Conservation (phyloP, 371 early-diverging fungal genomes). For the Coemansia sp. region DNA sequence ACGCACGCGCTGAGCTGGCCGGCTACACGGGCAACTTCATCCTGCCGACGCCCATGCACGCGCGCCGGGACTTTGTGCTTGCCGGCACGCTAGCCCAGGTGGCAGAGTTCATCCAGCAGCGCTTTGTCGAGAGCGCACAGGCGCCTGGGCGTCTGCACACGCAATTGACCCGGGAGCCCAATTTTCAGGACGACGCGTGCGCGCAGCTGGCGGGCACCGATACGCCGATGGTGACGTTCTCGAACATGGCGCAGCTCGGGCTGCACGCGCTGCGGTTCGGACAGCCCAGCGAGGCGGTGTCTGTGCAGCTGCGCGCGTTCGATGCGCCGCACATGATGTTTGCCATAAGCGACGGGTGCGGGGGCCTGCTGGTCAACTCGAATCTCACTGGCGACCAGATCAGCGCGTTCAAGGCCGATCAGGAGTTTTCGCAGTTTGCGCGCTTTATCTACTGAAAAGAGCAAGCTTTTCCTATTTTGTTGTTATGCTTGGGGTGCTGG, state of each 20-base stretch:
- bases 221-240: conserved; percentile 18
- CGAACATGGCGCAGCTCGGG: conserved; percentile 18
- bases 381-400: too few relatives aligned
- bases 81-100: neutral
- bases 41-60: conserved; percentile 10
- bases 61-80: conserved; percentile 3
- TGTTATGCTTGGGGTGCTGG: too few relatives aligned
- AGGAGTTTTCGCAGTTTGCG: too few relatives aligned
- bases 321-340: conserved; percentile 22
- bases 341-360: conserved; percentile 15
- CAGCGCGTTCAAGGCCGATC: too few relatives aligned
- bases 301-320: conserved; percentile 19
- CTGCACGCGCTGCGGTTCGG: conserved; percentile 5
- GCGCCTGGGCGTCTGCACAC: neutral
- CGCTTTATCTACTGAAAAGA: too few relatives aligned
- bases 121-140: neutral
- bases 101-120: neutral
- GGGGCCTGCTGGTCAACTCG: conserved; percentile 13
- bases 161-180: neutral
- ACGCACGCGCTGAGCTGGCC: too few relatives aligned
- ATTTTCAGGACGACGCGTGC: conserved; percentile 6
- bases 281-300: neutral
- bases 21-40: conserved; percentile 26
- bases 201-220: conserved; percentile 5
- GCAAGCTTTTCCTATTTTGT: too few relatives aligned